Conservation (phyloP, 2,329 filamentous ascomycete species). For the Pestalotiopsis sp. region DNA sequence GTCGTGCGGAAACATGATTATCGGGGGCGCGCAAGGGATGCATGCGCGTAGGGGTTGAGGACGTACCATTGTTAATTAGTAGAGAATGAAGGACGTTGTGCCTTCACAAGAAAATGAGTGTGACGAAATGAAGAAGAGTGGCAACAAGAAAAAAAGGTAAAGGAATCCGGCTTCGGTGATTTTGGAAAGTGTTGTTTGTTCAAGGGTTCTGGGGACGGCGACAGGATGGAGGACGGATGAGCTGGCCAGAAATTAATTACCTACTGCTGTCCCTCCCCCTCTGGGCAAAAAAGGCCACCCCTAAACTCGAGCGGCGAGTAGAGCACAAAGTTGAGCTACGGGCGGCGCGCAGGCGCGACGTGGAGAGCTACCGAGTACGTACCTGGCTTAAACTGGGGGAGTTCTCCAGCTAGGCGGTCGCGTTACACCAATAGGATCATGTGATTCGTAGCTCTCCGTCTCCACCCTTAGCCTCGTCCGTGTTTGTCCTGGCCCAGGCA, state of each 20-base stretch:
- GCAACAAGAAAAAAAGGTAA: background rate
- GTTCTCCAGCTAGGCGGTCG: background rate
- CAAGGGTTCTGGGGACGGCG: too few species aligned
- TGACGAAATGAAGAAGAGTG: slow-evolving; percentile 1
- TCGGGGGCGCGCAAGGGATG: background rate
- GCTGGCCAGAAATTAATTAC: slow-evolving; percentile 7
- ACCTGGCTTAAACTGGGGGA: background rate
- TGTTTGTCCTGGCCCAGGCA: background rate
- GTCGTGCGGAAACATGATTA: background rate
- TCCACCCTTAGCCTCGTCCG: slow-evolving; percentile 5
- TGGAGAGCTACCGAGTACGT: background rate
- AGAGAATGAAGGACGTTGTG: background rate
- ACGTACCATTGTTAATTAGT: slow-evolving; percentile 30
- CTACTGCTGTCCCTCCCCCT: background rate
- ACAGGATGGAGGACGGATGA: slow-evolving; percentile 1
- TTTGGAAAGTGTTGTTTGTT: background rate
- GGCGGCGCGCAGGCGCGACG: background rate
- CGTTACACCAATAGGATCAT: background rate
- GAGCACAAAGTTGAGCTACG: background rate
- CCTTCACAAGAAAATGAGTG: slow-evolving; percentile 12
- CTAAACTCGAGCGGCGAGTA: background rate
- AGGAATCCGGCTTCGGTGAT: background rate
- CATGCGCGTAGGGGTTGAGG: background rate
- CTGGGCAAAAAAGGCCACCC: background rate
- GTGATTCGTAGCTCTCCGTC: background rate